Base-by-base conservation (phyloP, 768 basidiomycete species). In the Lentinula detonsa region DNA sequence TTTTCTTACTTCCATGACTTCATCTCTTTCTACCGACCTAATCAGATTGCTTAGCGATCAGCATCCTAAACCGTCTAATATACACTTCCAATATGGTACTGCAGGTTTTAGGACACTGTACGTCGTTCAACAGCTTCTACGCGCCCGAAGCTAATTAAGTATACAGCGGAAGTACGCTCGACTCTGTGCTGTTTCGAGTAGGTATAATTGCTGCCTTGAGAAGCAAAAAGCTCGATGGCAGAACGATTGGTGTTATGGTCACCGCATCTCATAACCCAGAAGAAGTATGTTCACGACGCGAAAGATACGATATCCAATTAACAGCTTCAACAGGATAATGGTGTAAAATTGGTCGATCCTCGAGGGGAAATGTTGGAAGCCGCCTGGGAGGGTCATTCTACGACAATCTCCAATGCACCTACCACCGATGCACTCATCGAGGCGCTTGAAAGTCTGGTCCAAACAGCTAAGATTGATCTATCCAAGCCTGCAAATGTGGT, bases 211-310 rank as follows among this genome's bases (percentile, higher is more conserved):
- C 97, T 49, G 91, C 83, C 5, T 79, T 99, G 54, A 78, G 97
- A 61, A 98, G 95, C 76, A 97, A 90, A 78, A 87, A 85, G 64
- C 80, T 95, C n/a, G 88, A 89, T 69, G 94, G 97, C 31, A 90
- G 87, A 70, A 88, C 87, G 28, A 90, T 99, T 67, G 97, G 97
- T 15, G 92, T 98, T 21, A 98, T 99, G 97, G 88, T 99, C 70
- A 99, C 97, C 40, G 97, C 97, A 2, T 96, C 94, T n/a, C 97
- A 99, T 74, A 99, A 99, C 72, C 96, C 97, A n/a, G 95, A 95
- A 71, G 82, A 85, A 70, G 95, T 95, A 68, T 65, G 83, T 69
- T n/a, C 55, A 48, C 28, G 28, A 40, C 63, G 52, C 55, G 2
- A 48, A 58, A 39, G 37, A 21, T 34, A n/a, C 16, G 23, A 54